These are phyloP conservation scores for Flammula alnicola DNA, from an alignment of 1,284 basidiomycete species.

Conservation along the genomic window DNA sequence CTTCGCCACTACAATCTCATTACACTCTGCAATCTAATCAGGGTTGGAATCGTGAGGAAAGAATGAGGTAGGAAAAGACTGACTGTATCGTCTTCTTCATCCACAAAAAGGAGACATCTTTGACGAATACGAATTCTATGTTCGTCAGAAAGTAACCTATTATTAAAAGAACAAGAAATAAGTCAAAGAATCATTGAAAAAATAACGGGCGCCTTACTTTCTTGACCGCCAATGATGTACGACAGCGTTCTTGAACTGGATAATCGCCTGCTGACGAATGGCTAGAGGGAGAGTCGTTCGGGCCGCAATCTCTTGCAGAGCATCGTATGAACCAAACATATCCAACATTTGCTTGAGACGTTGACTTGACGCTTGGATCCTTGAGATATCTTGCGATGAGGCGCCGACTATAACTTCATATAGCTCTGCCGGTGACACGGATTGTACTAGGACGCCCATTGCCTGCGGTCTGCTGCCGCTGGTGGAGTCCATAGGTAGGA, in stretches of 20 bases:
- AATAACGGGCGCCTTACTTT: conserved; percentile 58
- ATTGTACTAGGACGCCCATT: conserved; percentile 40
- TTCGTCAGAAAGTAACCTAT: conserved; percentile 69
- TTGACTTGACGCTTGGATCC: conserved; percentile 60
- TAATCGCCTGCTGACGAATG: conserved; percentile 78
- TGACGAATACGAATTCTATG: conserved; percentile 61
- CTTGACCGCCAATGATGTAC: conserved; percentile 70
- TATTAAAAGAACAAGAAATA: conserved; percentile 8
- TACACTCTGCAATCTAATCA: conserved; percentile 72
- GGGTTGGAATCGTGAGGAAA: conserved; percentile 8
- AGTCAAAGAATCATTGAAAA: background rate
- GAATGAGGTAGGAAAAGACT: conserved; percentile 21
- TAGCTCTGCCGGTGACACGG: conserved; percentile 62
- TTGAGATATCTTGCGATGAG: conserved; percentile 70
- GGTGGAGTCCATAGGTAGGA: conserved; percentile 22
- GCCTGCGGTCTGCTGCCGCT: conserved; percentile 23
- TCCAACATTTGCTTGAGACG: conserved; percentile 70
- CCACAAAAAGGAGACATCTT: conserved; percentile 65
- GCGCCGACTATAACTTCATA: conserved; percentile 66
- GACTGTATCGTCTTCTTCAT: conserved; percentile 77
- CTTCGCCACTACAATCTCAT: conserved; percentile 70
- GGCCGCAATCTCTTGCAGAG: conserved; percentile 73
- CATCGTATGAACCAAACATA: conserved; percentile 68
- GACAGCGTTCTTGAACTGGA: conserved; percentile 81
- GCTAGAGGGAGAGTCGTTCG: conserved; percentile 57